phyloP scores from a whole-genome alignment of 352 stramenopile genomes.

The Pythium monospermum region DNA sequence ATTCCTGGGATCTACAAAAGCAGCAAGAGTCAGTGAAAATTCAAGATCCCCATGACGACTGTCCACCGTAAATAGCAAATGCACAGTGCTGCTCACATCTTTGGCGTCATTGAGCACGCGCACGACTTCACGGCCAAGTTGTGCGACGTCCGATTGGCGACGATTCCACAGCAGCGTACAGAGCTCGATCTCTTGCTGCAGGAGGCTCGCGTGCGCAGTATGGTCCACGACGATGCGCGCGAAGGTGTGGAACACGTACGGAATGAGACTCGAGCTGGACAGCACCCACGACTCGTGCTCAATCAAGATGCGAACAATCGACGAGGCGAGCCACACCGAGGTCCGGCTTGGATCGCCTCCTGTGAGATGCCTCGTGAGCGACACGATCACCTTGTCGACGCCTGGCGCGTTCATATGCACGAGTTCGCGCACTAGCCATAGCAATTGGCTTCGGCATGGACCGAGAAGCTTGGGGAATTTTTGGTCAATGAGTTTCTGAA shows the following conservation, averaged over 20 bases:
- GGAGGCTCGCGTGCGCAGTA: constrained; percentile 44
- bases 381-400: constrained; percentile 73
- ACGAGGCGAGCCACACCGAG: constrained; percentile 72
- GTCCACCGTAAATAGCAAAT: too few species aligned
- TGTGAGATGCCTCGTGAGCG: constrained; percentile 66
- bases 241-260: constrained; percentile 81
- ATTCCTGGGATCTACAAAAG: constrained; percentile 65
- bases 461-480: constrained; percentile 81
- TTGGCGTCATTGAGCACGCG: constrained; percentile 76
- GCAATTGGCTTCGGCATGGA: constrained; percentile 63
- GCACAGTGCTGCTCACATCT: constrained; percentile 56
- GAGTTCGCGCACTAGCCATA: constrained; percentile 77
- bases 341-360: constrained; percentile 65
- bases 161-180: constrained; percentile 71
- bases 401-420: constrained; percentile 66
- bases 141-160: constrained; percentile 55
- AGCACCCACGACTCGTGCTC: constrained; percentile 78
- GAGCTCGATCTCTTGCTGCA: constrained; percentile 80
- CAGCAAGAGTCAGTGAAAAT: background rate
- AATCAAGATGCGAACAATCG: constrained; percentile 70
- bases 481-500: constrained; percentile 79
- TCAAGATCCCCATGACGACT: too few species aligned
- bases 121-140: constrained; percentile 72
- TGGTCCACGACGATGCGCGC: constrained; percentile 68
- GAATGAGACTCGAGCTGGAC: constrained; percentile 64